Percentiles rank a stretch among this genome's conserved stretches.
phyloP scores from a whole-genome alignment of 495 filamentous ascomycete species.

The Recurvomyces mirabilis region DNA sequence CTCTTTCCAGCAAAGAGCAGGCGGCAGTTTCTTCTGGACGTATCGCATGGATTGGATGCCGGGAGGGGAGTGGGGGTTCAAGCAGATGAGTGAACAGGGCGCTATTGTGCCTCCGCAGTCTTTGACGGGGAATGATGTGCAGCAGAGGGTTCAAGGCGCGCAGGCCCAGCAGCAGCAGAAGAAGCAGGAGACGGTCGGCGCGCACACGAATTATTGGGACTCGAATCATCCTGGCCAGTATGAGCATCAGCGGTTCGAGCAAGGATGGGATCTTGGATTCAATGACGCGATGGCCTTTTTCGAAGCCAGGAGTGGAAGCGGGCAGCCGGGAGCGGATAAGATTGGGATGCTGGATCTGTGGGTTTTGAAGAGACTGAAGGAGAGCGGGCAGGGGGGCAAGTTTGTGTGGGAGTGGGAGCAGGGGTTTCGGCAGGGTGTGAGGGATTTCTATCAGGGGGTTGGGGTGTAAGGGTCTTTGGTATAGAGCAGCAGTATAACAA shows the following conservation, averaged over 20 bases:
- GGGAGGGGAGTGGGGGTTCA: slow-evolving; percentile 46
- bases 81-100: slow-evolving; percentile 33
- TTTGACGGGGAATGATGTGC: slow-evolving; percentile 28
- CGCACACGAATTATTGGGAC: slow-evolving; percentile 39
- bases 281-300: slow-evolving; percentile 41
- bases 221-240: slow-evolving; percentile 28
- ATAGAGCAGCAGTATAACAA: too few species aligned
- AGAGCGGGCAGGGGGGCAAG: slow-evolving; percentile 32
- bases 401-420: slow-evolving; percentile 44
- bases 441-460: slow-evolving; percentile 31
- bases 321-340: slow-evolving; percentile 32
- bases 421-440: slow-evolving; percentile 38
- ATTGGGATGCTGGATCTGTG: slow-evolving; percentile 45
- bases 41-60: slow-evolving; percentile 45
- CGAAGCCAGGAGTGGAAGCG: slow-evolving; percentile 22
- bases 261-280: slow-evolving; percentile 44
- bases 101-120: slow-evolving; percentile 32
- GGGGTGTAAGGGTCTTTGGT: slow-evolving; percentile 19
- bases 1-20: slow-evolving; percentile 34
- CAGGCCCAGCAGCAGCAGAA: slow-evolving; percentile 25
- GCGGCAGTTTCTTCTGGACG: slow-evolving; percentile 44
- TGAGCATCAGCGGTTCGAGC: slow-evolving; percentile 40
- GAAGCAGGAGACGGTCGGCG: slow-evolving; percentile 23
- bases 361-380: slow-evolving; percentile 41
- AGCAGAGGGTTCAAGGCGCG: slow-evolving; percentile 26